phyloP scores from a whole-genome alignment of 2,329 filamentous ascomycete genomes.

The Aspergillus clavatus region DNA sequence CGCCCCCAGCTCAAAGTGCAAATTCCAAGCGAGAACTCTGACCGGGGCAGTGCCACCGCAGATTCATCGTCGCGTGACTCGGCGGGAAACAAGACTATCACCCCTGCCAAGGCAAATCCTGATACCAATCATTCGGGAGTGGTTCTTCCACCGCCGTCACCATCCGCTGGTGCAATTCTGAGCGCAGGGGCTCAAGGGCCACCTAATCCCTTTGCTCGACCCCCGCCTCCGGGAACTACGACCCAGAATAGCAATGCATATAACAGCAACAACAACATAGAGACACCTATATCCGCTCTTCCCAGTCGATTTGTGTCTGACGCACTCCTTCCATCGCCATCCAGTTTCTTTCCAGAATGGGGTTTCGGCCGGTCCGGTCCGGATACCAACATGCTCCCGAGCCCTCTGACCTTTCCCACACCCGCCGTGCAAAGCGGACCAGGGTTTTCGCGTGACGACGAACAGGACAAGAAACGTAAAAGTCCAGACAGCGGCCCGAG shows the following conservation, averaged over 20 bases:
- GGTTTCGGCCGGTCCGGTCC: conserved; percentile 59
- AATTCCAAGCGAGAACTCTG: conserved; percentile 87
- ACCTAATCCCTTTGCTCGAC: conserved; percentile 90
- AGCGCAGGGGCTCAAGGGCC: conserved; percentile 90
- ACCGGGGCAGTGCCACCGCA: conserved; percentile 66
- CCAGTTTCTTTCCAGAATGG: conserved; percentile 90
- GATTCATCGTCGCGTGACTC: conserved; percentile 63
- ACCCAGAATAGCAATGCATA: conserved; percentile 42
- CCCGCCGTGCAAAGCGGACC: conserved; percentile 50
- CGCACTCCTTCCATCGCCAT: conserved; percentile 83
- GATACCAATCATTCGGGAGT: conserved; percentile 62
- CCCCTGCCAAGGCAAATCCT: conserved; percentile 51
- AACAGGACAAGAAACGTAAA: conserved; percentile 43
- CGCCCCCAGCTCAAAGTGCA: conserved; percentile 86
- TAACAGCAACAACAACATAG: conserved; percentile 38
- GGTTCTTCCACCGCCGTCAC: conserved; percentile 87
- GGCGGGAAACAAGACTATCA: conserved; percentile 55
- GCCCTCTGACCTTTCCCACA: conserved; percentile 87
- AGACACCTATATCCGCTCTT: conserved; percentile 89
- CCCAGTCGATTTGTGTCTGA: conserved; percentile 87
- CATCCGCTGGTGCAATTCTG: conserved; percentile 76
- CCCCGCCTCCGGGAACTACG: conserved; percentile 59
- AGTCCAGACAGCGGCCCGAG: conserved; percentile 35
- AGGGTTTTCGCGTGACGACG: conserved; percentile 40
- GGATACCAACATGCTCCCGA: conserved; percentile 83